Percentiles rank a stretch among this genome's conserved stretches.
phyloP scores from a whole-genome alignment of 1,284 basidiomycete genomes.

The Wallemia mellicola region DNA sequence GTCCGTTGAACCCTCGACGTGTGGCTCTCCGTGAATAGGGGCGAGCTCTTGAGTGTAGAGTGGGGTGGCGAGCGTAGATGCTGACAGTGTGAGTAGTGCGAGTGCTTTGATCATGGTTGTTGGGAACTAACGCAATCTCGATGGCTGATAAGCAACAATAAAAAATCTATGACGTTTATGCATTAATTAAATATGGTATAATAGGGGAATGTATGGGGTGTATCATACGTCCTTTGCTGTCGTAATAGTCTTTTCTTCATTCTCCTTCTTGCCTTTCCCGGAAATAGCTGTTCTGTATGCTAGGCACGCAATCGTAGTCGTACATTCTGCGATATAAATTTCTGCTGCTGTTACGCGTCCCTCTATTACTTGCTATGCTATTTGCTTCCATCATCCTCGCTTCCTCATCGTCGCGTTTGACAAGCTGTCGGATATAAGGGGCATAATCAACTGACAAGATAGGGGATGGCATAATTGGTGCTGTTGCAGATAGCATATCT shows the following conservation, averaged over 20 bases:
- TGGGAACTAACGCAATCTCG: background rate
- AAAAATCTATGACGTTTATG: background rate
- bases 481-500: background rate
- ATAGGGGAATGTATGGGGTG: too few species aligned
- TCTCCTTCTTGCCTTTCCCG: too few species aligned
- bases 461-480: background rate
- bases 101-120: background rate
- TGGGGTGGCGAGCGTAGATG: slow-evolving; percentile 13
- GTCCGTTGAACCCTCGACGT: slow-evolving; percentile 12
- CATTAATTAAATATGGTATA: too few species aligned
- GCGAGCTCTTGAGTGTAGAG: slow-evolving; percentile 6
- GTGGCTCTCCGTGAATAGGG: slow-evolving; percentile 1
- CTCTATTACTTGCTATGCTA: background rate
- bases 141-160: background rate
- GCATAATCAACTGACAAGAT: background rate
- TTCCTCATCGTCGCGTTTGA: background rate
- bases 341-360: background rate
- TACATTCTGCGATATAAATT: background rate
- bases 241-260: too few species aligned
- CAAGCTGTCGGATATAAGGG: background rate
- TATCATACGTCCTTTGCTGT: too few species aligned
- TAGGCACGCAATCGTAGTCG: background rate
- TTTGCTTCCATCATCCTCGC: background rate
- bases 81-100: background rate
- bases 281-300: background rate